phyloP scores from a whole-genome alignment of 140 eudicot species.

The Erigeron philadelphicus region DNA sequence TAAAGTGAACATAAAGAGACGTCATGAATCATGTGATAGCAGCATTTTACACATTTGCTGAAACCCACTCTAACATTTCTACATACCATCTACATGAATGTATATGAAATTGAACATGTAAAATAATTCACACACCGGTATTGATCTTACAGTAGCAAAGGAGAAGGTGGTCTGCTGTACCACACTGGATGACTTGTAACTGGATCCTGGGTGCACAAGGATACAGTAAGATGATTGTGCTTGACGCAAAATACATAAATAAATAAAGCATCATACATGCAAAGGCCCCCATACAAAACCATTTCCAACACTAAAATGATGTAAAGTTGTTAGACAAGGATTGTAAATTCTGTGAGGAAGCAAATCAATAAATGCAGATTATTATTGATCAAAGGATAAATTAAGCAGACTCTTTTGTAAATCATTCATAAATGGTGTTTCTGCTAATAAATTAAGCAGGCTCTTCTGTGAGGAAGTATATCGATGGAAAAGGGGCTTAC shows the following conservation, averaged over 20 bases:
- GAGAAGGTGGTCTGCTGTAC: slow-evolving; percentile 75
- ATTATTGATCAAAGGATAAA: not conserved
- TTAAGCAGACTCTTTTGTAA: not conserved
- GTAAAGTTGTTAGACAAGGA: no score
- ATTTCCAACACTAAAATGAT: no score
- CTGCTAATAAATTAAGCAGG: no score
- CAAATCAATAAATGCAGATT: no score
- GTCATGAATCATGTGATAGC: not conserved
- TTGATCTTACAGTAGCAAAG: slow-evolving; percentile 78
- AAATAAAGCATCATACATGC: no score
- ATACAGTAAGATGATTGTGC: not conserved
- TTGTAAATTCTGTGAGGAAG: no score
- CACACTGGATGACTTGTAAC: slow-evolving; percentile 78
- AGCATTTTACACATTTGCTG: not conserved
- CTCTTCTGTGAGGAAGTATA: slow-evolving; percentile 9
- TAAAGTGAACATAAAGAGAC: slow-evolving; percentile 10
- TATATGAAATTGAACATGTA: slow-evolving; percentile 3
- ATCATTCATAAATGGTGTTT: not conserved
- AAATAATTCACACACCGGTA: slow-evolving; percentile 15
- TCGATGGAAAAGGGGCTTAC: slow-evolving; percentile 31
- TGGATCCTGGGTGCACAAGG: slow-evolving; percentile 61
- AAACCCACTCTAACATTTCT: slow-evolving; percentile 4
- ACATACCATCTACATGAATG: not conserved
- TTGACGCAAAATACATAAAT: not conserved
- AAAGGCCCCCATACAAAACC: no score